phyloP scores from a whole-genome alignment of 257 asterid genomes.

The Plantago elongata region DNA sequence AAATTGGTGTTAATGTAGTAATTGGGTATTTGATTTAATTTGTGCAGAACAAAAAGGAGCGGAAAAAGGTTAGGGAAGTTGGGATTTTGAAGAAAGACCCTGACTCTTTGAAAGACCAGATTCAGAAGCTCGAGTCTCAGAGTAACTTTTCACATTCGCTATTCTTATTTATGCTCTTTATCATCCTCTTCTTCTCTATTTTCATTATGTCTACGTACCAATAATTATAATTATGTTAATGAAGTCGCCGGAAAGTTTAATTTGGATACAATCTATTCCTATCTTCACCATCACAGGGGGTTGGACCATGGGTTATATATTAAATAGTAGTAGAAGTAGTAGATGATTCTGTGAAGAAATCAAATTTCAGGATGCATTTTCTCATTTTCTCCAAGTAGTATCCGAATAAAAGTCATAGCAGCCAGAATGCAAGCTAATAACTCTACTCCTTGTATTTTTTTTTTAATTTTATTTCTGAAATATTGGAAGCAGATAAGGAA shows the following conservation, averaged over 20 bases:
- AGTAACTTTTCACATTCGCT: constrained; percentile 28
- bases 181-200: not conserved
- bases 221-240: too few species aligned
- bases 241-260: too few species aligned
- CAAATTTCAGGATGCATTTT: too few species aligned
- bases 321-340: not conserved
- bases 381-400: too few species aligned
- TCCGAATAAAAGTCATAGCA: too few species aligned
- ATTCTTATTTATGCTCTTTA: not conserved
- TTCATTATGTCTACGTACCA: not conserved
- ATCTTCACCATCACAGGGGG: not conserved
- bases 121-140: constrained; percentile 50
- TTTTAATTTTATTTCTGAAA: too few species aligned
- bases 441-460: not conserved
- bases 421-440: too few species aligned
- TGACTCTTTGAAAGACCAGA: constrained; percentile 48
- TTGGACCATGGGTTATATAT: not conserved
- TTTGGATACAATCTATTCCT: not conserved
- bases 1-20: not conserved
- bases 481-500: not conserved
- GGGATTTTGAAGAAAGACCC: constrained; percentile 72
- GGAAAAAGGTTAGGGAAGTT: constrained; percentile 66
- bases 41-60: constrained; percentile 56
- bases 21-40: not conserved
- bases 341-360: too few species aligned